These are phyloP conservation scores for Venturia nashicola DNA, from an alignment of 2,329 filamentous ascomycete genomes.

Conservation along the genomic window DNA sequence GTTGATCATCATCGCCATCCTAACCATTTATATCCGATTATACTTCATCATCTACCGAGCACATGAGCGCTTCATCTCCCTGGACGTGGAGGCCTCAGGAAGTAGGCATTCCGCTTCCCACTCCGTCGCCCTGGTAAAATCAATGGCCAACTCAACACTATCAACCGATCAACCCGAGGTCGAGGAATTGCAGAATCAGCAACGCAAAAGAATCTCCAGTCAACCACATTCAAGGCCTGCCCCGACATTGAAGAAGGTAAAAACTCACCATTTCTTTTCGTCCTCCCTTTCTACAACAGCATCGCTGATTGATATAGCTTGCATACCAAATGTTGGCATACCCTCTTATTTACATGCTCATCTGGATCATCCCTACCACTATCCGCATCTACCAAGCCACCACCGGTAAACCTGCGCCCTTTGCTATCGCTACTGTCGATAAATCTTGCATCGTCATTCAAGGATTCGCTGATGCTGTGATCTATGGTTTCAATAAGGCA, in stretches of 20 bases:
- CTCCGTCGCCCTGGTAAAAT: slow-evolving; percentile 10
- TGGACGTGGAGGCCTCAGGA: slow-evolving; percentile 5
- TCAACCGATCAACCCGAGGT: not conserved
- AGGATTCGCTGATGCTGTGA: slow-evolving; percentile 29
- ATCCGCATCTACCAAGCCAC: slow-evolving; percentile 30
- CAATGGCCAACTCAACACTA: slow-evolving; percentile 11
- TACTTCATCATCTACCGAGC: slow-evolving; percentile 29
- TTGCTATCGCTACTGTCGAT: slow-evolving; percentile 25
- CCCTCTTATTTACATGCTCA: slow-evolving; percentile 28
- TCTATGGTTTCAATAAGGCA: slow-evolving; percentile 24
- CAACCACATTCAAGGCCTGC: not conserved
- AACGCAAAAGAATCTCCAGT: not conserved
- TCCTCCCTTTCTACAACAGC: not conserved
- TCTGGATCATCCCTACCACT: slow-evolving; percentile 30
- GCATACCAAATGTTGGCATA: slow-evolving; percentile 32
- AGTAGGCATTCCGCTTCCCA: slow-evolving; percentile 9
- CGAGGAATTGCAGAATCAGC: not conserved
- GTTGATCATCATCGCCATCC: slow-evolving; percentile 28
- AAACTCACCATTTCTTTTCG: not conserved
- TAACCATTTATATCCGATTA: slow-evolving; percentile 26
- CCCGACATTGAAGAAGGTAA: not conserved
- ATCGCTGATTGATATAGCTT: slow-evolving; percentile 18
- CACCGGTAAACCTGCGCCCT: slow-evolving; percentile 22
- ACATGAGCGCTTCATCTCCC: slow-evolving; percentile 15
- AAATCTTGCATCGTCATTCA: slow-evolving; percentile 30